These are phyloP conservation scores for Pyrus betulifolia DNA, from an alignment of 306 rosid genomes.

Conservation along the genomic window DNA sequence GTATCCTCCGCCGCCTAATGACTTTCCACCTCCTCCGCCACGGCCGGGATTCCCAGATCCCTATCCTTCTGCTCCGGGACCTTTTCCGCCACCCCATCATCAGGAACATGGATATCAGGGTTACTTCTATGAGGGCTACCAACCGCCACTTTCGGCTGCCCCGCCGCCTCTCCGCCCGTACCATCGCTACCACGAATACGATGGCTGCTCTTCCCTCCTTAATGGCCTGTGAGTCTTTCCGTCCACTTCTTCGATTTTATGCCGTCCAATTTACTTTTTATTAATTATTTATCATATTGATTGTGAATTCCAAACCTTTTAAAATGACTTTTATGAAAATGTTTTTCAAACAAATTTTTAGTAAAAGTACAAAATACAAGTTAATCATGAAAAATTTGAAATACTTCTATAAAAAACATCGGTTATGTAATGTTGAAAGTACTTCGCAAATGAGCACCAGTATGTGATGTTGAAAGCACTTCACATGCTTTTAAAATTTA, in stretches of 20 bases:
- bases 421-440: no score
- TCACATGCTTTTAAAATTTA: no score
- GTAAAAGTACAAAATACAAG: no score
- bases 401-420: accelerated
- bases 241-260: neutral
- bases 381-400: accelerated
- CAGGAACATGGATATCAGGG: constrained; percentile 12
- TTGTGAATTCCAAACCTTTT: neutral
- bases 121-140: constrained; percentile 19
- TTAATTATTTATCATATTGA: neutral
- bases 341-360: no score
- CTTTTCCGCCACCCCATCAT: neutral
- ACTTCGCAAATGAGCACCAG: no score
- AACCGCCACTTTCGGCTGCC: constrained; percentile 14
- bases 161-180: neutral
- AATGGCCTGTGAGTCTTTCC: constrained; percentile 17
- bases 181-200: constrained; percentile 7
- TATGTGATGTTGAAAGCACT: no score
- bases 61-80: neutral
- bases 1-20: neutral
- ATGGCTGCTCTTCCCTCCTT: constrained; percentile 14
- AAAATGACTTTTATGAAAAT: no score
- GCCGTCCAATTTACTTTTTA: neutral
- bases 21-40: neutral
- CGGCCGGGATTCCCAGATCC: neutral